Percentiles rank a stretch among this genome's conserved stretches.
Conservation (phyloP, 768 basidiomycete genomes). For the Tricholoma saponaceum region DNA sequence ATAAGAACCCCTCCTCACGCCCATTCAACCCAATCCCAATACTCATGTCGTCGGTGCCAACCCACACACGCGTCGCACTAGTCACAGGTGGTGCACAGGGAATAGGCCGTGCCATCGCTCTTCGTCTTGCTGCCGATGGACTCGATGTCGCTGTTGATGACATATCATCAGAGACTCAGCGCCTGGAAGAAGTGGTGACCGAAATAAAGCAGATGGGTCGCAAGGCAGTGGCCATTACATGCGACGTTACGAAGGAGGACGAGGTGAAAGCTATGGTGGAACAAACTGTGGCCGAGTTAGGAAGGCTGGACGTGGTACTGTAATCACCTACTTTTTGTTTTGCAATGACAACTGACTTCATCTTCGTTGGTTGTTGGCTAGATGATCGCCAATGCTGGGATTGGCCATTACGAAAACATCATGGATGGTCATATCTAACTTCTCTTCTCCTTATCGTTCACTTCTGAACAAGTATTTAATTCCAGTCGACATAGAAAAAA, state of each 20-base stretch:
- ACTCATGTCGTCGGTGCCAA: no score
- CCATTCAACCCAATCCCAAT: no score
- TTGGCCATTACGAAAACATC: conserved; percentile 13
- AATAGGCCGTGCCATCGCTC: conserved; percentile 28
- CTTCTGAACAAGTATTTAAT: background rate
- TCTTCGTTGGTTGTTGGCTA: background rate
- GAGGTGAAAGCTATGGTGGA: background rate
- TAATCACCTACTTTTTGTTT: background rate
- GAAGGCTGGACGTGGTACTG: background rate
- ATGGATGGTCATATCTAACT: conserved; percentile 15
- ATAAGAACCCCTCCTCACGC: no score
- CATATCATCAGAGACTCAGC: background rate
- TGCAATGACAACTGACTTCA: background rate
- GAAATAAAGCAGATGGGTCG: background rate
- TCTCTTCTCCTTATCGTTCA: background rate
- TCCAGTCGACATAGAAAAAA: conserved; percentile 9
- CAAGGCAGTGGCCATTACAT: background rate
- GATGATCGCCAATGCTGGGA: conserved; percentile 47
- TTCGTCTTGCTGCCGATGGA: conserved; percentile 29
- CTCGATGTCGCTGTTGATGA: conserved; percentile 18
- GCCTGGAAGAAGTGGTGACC: background rate
- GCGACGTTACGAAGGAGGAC: background rate
- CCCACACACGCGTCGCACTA: background rate
- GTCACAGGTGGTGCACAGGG: conserved; percentile 29
- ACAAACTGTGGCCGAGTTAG: background rate